Conservation (phyloP, 208 protist genomes). For the Leishmania braziliensis region DNA sequence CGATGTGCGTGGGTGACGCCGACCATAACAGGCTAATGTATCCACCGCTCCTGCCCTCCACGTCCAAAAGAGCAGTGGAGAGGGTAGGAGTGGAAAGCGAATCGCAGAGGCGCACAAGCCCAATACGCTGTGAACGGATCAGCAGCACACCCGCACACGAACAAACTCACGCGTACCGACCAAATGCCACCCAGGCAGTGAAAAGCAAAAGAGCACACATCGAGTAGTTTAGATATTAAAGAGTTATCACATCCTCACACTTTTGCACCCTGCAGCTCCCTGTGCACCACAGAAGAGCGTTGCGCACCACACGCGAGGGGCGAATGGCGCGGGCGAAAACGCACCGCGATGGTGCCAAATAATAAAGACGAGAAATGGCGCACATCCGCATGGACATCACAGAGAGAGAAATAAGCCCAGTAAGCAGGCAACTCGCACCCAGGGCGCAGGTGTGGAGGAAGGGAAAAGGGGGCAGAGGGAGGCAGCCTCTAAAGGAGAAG, state of each 20-base stretch:
- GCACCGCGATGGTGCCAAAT: not conserved
- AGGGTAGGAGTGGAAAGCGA: not conserved
- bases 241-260: not conserved
- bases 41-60: not conserved
- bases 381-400: not conserved
- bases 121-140: not conserved
- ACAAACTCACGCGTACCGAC: not conserved
- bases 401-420: not conserved
- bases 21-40: not conserved
- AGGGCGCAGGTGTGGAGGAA: not conserved
- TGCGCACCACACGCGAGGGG: not conserved
- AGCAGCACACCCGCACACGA: not conserved
- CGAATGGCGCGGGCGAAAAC: not conserved
- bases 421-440: not conserved
- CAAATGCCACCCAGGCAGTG: too few species aligned
- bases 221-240: constrained; percentile 3
- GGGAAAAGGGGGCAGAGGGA: not conserved
- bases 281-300: not conserved
- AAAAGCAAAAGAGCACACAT: not conserved
- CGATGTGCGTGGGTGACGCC: not conserved
- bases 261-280: not conserved
- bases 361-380: not conserved
- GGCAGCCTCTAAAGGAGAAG: not conserved
- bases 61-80: not conserved
- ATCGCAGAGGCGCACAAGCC: not conserved